These are phyloP conservation scores for Camelina neglecta DNA, from an alignment of 345 rosid species.

Conservation along the genomic window DNA sequence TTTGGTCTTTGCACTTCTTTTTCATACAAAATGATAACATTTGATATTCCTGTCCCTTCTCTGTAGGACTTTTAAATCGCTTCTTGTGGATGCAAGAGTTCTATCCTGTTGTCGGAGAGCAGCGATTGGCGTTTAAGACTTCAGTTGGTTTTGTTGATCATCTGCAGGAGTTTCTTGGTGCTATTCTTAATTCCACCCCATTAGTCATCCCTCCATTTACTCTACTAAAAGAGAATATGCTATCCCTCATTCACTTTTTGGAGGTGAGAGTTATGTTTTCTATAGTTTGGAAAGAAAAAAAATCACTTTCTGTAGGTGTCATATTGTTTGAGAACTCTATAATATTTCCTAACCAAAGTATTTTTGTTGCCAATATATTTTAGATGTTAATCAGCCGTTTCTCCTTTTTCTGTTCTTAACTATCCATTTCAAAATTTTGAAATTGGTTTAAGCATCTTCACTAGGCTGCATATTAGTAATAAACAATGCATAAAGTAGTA, in stretches of 20 bases:
- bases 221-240: slow-evolving; percentile 54
- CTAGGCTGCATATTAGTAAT: slow-evolving; percentile 29
- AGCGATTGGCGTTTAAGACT: slow-evolving; percentile 77
- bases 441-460: slow-evolving; percentile 20
- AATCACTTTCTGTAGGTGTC: slow-evolving; percentile 10
- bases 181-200: slow-evolving; percentile 69
- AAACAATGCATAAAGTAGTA: neutral
- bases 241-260: slow-evolving; percentile 59
- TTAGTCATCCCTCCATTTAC: slow-evolving; percentile 71
- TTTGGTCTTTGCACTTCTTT: slow-evolving; percentile 16
- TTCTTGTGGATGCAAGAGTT: slow-evolving; percentile 87
- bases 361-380: slow-evolving; percentile 6
- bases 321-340: slow-evolving; percentile 26
- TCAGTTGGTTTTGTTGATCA: slow-evolving; percentile 91
- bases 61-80: slow-evolving; percentile 84
- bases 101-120: slow-evolving; percentile 67
- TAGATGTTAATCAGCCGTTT: neutral
- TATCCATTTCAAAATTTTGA: slow-evolving; percentile 11
- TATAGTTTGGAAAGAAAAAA: neutral
- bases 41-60: slow-evolving; percentile 24
- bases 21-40: slow-evolving; percentile 26
- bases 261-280: slow-evolving; percentile 58
- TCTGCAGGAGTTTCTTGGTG: slow-evolving; percentile 85
- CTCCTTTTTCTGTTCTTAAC: slow-evolving; percentile 13
- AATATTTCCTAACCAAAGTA: neutral